phyloP scores from a whole-genome alignment of 2,329 filamentous ascomycete species.

The Daldinia sp. region DNA sequence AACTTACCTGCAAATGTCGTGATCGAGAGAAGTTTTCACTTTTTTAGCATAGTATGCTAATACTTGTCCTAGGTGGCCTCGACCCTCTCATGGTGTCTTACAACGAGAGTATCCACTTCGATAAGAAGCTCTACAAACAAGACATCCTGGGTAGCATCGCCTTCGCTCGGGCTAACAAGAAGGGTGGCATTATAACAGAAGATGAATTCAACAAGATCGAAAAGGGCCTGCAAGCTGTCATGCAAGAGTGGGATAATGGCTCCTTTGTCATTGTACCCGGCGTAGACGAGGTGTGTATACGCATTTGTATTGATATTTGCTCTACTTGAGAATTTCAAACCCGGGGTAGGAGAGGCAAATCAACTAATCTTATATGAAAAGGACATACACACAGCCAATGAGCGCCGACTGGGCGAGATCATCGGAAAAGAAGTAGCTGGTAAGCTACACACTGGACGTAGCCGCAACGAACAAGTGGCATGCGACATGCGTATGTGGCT shows the following conservation, averaged over 20 bases:
- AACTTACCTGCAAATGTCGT: not conserved
- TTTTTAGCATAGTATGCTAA: not conserved
- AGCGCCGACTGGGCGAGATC: constrained; percentile 79
- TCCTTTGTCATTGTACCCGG: constrained; percentile 61
- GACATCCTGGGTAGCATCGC: constrained; percentile 84
- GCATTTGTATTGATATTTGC: not conserved
- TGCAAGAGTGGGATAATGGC: constrained; percentile 61
- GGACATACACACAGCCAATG: constrained; percentile 73
- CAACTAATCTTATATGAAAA: not conserved
- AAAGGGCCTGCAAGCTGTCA: constrained; percentile 68
- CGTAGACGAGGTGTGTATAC: constrained; percentile 59
- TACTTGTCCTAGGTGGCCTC: constrained; percentile 67
- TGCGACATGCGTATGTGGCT: constrained; percentile 93
- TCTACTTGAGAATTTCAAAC: not conserved
- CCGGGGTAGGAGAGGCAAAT: not conserved
- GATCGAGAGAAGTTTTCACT: not conserved
- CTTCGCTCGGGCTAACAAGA: constrained; percentile 81
- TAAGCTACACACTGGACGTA: constrained; percentile 88
- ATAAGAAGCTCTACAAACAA: constrained; percentile 79
- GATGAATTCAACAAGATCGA: constrained; percentile 80
- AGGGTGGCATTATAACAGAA: constrained; percentile 74
- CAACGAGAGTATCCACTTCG: constrained; percentile 83
- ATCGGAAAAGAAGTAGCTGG: constrained; percentile 86
- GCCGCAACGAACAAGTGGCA: constrained; percentile 88
- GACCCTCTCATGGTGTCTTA: constrained; percentile 88